phyloP scores from a whole-genome alignment of 495 filamentous ascomycete genomes.

The Aspergillus incahuasiensis region DNA sequence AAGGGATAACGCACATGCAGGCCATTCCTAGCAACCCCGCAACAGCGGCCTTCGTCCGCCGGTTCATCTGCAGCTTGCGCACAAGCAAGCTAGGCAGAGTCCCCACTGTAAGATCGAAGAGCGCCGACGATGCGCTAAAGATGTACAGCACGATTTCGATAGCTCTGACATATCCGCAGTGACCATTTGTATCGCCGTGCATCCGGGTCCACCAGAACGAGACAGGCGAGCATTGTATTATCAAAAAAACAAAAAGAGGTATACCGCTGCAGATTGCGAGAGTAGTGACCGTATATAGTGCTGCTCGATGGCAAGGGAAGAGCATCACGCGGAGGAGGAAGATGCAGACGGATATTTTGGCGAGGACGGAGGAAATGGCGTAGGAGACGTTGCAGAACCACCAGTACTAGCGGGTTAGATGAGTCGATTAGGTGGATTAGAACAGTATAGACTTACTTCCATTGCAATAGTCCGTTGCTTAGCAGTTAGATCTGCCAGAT shows the following conservation, averaged over 20 bases:
- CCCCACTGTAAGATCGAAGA: constrained; percentile 23
- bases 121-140: constrained; percentile 21
- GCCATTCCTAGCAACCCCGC: constrained; percentile 19
- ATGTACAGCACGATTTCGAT: constrained; percentile 16
- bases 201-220: constrained; percentile 21
- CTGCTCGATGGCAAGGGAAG: constrained; percentile 2
- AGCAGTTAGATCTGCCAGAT: constrained; percentile 5
- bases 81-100: constrained; percentile 17
- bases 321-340: constrained; percentile 23
- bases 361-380: constrained; percentile 15
- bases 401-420: constrained; percentile 9
- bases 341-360: constrained; percentile 21
- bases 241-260: constrained; percentile 10
- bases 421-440: neutral
- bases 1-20: constrained; percentile 15
- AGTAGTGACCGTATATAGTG: constrained; percentile 12
- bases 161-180: constrained; percentile 1
- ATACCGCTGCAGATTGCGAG: constrained; percentile 11
- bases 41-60: constrained; percentile 13
- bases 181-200: neutral
- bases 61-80: constrained; percentile 18
- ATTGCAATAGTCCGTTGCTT: constrained; percentile 16
- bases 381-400: constrained; percentile 16
- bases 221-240: constrained; percentile 21
- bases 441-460: constrained; percentile 9